These are phyloP conservation scores for Ascobolus immersus DNA, from an alignment of 495 filamentous ascomycete genomes.

Conservation along the genomic window DNA sequence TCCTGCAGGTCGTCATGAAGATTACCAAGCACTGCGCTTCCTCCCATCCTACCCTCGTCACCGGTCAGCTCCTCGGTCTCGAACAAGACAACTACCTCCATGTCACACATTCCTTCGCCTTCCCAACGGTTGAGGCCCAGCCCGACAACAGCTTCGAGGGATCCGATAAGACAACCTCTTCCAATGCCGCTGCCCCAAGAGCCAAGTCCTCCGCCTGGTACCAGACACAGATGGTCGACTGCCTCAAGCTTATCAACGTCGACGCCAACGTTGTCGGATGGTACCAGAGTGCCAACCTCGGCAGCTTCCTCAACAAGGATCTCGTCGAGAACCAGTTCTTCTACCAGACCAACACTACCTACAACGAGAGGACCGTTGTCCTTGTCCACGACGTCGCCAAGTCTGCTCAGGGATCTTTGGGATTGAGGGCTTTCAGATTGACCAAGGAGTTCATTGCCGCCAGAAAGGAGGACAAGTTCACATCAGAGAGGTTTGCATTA, in stretches of 20 bases:
- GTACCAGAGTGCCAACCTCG: constrained; percentile 97
- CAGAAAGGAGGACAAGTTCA: constrained; percentile 93
- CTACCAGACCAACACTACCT: constrained; percentile 53
- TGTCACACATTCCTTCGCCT: constrained; percentile 84
- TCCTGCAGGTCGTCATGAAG: constrained; percentile 67
- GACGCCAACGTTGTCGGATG: constrained; percentile 95
- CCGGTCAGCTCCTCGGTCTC: constrained; percentile 25
- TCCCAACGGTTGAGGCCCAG: constrained; percentile 55
- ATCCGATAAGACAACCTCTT: constrained; percentile 49
- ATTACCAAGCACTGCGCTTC: constrained; percentile 80
- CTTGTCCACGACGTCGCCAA: constrained; percentile 86
- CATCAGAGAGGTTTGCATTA: constrained; percentile 52
- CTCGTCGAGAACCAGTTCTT: constrained; percentile 95
- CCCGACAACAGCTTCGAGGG: constrained; percentile 18
- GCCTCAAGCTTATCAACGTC: constrained; percentile 87
- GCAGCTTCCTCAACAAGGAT: constrained; percentile 83
- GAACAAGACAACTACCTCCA: constrained; percentile 60
- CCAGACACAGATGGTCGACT: constrained; percentile 92
- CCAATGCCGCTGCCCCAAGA: constrained; percentile 52
- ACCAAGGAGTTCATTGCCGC: constrained; percentile 73
- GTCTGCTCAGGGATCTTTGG: constrained; percentile 73
- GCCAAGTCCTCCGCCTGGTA: constrained; percentile 72
- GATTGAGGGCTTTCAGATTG: constrained; percentile 70
- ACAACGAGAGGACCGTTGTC: constrained; percentile 80
- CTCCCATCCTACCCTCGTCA: constrained; percentile 16